phyloP scores from a whole-genome alignment of 768 basidiomycete species.

The Calocybe cyanea region DNA sequence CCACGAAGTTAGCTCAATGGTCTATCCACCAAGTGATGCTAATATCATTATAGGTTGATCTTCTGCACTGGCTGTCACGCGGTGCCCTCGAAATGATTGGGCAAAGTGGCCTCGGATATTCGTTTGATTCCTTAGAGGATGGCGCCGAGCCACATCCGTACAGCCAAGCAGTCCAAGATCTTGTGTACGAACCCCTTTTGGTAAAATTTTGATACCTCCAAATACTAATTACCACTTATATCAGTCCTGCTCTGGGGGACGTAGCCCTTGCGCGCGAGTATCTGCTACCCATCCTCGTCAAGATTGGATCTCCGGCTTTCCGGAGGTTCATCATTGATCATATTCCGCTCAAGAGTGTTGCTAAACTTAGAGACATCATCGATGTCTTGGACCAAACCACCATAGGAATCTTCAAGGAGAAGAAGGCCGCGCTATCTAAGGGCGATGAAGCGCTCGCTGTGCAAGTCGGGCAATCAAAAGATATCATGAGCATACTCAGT shows the following conservation, averaged over 20 bases:
- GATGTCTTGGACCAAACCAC: conserved; percentile 28
- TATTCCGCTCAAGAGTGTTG: conserved; percentile 21
- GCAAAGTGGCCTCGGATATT: conserved; percentile 27
- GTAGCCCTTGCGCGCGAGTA: conserved; percentile 8
- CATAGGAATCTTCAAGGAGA: conserved; percentile 24
- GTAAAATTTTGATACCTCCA: not conserved
- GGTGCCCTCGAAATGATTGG: conserved; percentile 27
- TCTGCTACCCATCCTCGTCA: conserved; percentile 22
- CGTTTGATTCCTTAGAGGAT: conserved; percentile 24
- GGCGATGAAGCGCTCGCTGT: conserved; percentile 18
- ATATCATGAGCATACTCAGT: conserved; percentile 26
- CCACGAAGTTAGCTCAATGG: conserved; percentile 9
- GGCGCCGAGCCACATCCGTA: conserved; percentile 24
- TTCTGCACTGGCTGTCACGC: conserved; percentile 23
- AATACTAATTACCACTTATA: not conserved
- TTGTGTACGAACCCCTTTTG: conserved; percentile 16
- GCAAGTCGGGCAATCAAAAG: conserved; percentile 26
- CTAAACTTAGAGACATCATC: conserved; percentile 22
- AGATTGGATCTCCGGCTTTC: conserved; percentile 28
- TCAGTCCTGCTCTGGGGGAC: not conserved
- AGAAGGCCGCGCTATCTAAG: too few relatives aligned
- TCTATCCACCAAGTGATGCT: not conserved
- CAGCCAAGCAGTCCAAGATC: conserved; percentile 20
- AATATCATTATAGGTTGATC: conserved; percentile 17
- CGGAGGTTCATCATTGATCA: conserved; percentile 28